A percentile compares a stretch with the other conserved stretches of the same genome.
phyloP scores from a whole-genome alignment of 2,329 filamentous ascomycete species.

The Tolypocladium cylindrosporum region DNA sequence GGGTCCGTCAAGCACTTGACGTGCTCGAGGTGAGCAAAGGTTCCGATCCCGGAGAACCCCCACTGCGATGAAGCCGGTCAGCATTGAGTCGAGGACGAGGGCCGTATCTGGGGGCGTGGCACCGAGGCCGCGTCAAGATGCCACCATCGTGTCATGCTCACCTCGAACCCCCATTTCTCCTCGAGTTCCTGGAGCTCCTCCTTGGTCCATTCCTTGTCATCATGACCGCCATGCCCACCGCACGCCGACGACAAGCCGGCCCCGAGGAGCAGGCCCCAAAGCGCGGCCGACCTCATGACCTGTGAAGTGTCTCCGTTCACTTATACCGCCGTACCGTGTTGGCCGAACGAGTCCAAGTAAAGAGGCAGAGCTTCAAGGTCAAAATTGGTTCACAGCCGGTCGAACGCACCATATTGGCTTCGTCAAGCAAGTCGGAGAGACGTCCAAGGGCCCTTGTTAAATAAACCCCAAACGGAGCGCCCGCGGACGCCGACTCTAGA shows the following conservation, averaged over 20 bases:
- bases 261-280: slow-evolving; percentile 16
- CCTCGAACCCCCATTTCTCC: slow-evolving; percentile 48
- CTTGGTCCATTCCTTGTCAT: slow-evolving; percentile 34
- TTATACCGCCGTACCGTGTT: neutral
- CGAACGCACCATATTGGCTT: neutral
- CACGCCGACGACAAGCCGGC: slow-evolving; percentile 16
- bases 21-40: slow-evolving; percentile 62
- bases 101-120: neutral
- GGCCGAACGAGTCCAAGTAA: neutral
- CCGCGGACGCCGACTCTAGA: neutral
- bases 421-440: neutral
- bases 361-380: neutral
- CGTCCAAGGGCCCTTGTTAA: neutral
- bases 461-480: neutral
- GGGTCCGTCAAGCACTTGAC: slow-evolving; percentile 61
- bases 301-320: neutral
- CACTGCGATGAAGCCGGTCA: slow-evolving; percentile 14
- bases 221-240: slow-evolving; percentile 16
- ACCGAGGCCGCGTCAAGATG: no score
- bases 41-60: slow-evolving; percentile 61
- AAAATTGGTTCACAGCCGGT: neutral
- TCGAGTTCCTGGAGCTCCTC: slow-evolving; percentile 43
- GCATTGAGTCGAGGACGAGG: neutral
- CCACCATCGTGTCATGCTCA: slow-evolving; percentile 18
- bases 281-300: slow-evolving; percentile 14